Evolutionary conservation across 2,329 filamentous ascomycete species (phyloP).

Genomic region (Aureobasidium sp.): DNA sequence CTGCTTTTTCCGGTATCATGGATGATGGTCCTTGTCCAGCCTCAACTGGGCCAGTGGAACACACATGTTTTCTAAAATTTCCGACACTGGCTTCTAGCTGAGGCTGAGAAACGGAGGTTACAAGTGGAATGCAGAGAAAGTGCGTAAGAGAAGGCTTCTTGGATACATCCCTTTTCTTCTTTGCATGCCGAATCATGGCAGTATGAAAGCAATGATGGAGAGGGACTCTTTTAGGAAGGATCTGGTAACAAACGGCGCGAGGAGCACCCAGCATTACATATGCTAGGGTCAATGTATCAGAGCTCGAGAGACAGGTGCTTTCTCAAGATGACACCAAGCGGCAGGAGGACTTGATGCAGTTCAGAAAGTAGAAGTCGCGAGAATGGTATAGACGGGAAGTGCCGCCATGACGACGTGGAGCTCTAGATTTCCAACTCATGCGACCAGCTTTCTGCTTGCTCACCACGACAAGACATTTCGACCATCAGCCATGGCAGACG

Average conservation of each 20-base stretch:
- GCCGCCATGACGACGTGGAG: conserved; percentile 7
- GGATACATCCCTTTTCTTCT: neutral
- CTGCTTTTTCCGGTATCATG: conserved; percentile 56
- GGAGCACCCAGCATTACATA: neutral
- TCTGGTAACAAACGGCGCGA: no score
- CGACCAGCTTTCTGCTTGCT: neutral
- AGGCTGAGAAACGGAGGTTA: conserved; percentile 52
- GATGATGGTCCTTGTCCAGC: conserved; percentile 20
- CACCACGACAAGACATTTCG: neutral
- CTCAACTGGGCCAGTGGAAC: neutral
- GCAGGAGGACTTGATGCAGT: neutral
- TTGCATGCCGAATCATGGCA: neutral
- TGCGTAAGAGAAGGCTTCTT: conserved; percentile 55
- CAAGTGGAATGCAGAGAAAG: conserved; percentile 69
- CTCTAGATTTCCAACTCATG: neutral
- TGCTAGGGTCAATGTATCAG: neutral
- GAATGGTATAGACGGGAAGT: neutral
- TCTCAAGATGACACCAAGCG: neutral
- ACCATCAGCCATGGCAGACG: conserved; percentile 18
- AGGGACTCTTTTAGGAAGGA: neutral
- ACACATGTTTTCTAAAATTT: conserved; percentile 11
- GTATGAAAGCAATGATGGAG: neutral
- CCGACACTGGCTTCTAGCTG: conserved; percentile 49
- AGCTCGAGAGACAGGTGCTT: no score
- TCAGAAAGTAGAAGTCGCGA: neutral